These are phyloP conservation scores for Fusarium falciforme DNA, from an alignment of 2,329 filamentous ascomycete species.

Conservation along the genomic window DNA sequence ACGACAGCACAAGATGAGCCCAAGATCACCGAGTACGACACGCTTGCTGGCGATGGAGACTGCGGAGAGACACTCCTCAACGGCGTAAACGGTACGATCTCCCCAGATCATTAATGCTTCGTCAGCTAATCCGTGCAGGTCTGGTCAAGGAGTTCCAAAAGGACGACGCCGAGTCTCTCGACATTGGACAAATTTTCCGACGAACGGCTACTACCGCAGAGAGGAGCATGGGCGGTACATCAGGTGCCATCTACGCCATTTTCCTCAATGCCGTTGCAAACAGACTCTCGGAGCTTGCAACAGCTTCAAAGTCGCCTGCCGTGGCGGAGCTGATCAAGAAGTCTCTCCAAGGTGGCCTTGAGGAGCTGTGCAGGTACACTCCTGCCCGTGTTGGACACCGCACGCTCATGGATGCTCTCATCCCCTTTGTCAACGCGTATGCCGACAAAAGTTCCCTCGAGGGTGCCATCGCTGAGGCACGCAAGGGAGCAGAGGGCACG, in stretches of 20 bases:
- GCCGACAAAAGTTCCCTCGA: slow-evolving; percentile 56
- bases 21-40: slow-evolving; percentile 46
- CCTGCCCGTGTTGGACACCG: slow-evolving; percentile 78
- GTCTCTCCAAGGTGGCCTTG: slow-evolving; percentile 31
- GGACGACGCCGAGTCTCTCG: slow-evolving; percentile 21
- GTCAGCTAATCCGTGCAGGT: slow-evolving; percentile 17
- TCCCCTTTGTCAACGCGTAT: slow-evolving; percentile 74
- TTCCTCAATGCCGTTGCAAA: slow-evolving; percentile 78
- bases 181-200: slow-evolving; percentile 38
- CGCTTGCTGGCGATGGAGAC: slow-evolving; percentile 50
- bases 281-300: slow-evolving; percentile 27
- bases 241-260: slow-evolving; percentile 81
- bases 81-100: slow-evolving; percentile 32
- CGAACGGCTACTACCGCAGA: slow-evolving; percentile 54
- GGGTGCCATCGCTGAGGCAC: slow-evolving; percentile 49
- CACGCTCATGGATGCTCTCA: slow-evolving; percentile 78
- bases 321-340: slow-evolving; percentile 20
- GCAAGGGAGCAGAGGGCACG: slow-evolving; percentile 68
- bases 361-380: slow-evolving; percentile 64
- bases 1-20: slow-evolving; percentile 54
- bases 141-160: slow-evolving; percentile 40
- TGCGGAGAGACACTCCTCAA: slow-evolving; percentile 48
- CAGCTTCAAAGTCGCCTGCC: rapidly evolving
- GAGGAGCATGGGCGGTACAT: slow-evolving; percentile 79
- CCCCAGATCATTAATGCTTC: not conserved